Evolutionary conservation across 2,329 filamentous ascomycete species (phyloP), one percentile per base, ranked within the genome.

Genomic region (Ceratocystis cacaofunesta): DNA sequence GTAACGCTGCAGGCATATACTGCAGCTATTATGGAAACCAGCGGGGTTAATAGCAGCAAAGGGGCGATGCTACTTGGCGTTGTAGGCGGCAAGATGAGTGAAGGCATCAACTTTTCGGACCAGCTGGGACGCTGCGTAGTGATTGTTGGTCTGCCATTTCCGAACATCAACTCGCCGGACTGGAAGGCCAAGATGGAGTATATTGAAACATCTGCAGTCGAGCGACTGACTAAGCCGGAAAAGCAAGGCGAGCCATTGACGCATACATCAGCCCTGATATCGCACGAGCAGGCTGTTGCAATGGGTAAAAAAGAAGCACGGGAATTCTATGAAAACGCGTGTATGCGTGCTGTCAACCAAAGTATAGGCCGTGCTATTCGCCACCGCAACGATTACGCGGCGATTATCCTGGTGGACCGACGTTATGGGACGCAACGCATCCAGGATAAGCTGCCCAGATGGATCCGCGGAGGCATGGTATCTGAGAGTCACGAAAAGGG

Each of bases 101-200:
- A 99, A 76, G 94, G 94, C 69, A 99, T 99, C 77, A 99, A 99
- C 76, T 99, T 99, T 77, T 92, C 90, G 0, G 92, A 99, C 75
- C 80, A 82, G 2, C 84, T 99, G 0, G 94, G 94, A 1, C 86
- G 94, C 30, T 92, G 89, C 64, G 91, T 99, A 7, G 78, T 95
- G 15, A 88, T 97, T n/a, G 84, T 97, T 15, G 94, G 94, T 0
- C 78, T 99, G 3, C 94, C 94, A 0, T 99, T 95, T 70, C 91
- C 94, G 0, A 99, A 97, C 70, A 85, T 91, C 64, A 84, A 89
- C 70, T 90, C 88, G 8, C 86, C 91, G 1, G 90, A 96, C 71
- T 97, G 92, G 92, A 91, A 90, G 73, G 90, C 92, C 0, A 92
- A 92, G 74, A 85, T 94, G 72, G 85, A 90, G 72, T 92, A 96